Conservation (phyloP, 192 early-diverging fungal species). For the Geosiphon pyriformis region DNA sequence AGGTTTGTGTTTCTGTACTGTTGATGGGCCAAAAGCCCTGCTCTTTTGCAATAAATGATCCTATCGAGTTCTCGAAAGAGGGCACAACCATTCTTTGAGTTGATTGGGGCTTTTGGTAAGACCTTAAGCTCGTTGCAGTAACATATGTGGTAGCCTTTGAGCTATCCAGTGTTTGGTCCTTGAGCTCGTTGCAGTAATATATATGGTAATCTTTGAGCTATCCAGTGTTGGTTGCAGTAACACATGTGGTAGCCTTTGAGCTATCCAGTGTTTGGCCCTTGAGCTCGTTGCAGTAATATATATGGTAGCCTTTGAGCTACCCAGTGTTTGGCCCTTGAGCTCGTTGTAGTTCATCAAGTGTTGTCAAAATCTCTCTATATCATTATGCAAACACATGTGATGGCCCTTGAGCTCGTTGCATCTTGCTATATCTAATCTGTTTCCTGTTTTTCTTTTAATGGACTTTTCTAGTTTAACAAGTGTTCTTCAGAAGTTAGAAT, state of each 20-base stretch:
- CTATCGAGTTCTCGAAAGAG: conserved; percentile 7
- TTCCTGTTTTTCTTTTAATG: conserved; percentile 1
- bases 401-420: not conserved
- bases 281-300: too few species aligned
- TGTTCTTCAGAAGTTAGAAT: conserved; percentile 8
- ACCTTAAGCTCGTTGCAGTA: conserved; percentile 22
- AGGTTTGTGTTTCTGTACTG: conserved; percentile 4
- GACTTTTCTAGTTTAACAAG: conserved; percentile 8
- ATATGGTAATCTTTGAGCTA: conserved; percentile 21
- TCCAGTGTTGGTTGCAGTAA: conserved; percentile 23
- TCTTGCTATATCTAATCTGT: not conserved
- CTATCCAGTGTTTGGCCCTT: conserved; percentile 19
- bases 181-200: too few species aligned
- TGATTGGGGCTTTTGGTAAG: conserved; percentile 27
- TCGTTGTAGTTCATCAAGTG: conserved; percentile 29
- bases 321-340: conserved; percentile 19
- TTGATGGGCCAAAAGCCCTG: conserved; percentile 24
- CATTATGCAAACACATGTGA: not conserved
- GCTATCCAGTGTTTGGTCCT: conserved; percentile 20
- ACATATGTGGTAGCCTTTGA: conserved; percentile 20
- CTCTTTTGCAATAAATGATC: conserved; percentile 7
- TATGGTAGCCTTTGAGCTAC: conserved; percentile 20
- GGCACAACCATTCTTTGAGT: conserved; percentile 24
- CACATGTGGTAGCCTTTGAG: conserved; percentile 21
- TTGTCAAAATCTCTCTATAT: conserved; percentile 8